A percentile compares a stretch with the other conserved stretches of the same genome.
These are phyloP conservation scores for Mimosa bimucronata DNA, from an alignment of 306 rosid species.

Conservation along the genomic window DNA sequence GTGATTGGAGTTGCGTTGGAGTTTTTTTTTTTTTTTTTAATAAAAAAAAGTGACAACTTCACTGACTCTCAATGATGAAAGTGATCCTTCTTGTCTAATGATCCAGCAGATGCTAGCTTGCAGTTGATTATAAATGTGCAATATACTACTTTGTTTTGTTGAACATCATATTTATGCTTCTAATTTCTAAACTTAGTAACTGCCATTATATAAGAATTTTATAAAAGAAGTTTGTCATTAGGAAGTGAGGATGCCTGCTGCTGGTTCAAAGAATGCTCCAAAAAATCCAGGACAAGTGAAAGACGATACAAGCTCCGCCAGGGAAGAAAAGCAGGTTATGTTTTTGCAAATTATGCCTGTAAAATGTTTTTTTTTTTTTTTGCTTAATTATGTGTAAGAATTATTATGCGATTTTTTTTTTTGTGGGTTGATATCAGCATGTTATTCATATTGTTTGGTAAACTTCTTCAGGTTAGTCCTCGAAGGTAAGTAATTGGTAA, in stretches of 20 bases:
- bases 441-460: background rate
- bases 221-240: constrained; percentile 42
- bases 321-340: constrained; percentile 82
- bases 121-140: background rate
- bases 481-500: background rate
- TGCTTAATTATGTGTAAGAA: background rate
- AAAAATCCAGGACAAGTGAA: constrained; percentile 79
- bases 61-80: background rate
- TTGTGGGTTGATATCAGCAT: background rate
- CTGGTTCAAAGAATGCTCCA: constrained; percentile 78
- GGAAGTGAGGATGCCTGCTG: constrained; percentile 99
- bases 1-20: background rate
- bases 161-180: constrained; percentile 6
- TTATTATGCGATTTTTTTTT: background rate
- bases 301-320: constrained; percentile 77
- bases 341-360: constrained; percentile 13
- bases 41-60: background rate
- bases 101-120: background rate
- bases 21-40: background rate
- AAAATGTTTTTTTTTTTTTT: background rate
- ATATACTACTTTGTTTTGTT: background rate
- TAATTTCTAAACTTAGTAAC: constrained; percentile 6
- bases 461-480: constrained; percentile 7
- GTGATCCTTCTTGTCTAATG: background rate
- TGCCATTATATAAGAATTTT: background rate